A percentile compares a stretch with the other conserved stretches of the same genome.
Evolutionary conservation across 106 monocot genomes (phyloP).

Genomic region (Apostasia ramifera): DNA sequence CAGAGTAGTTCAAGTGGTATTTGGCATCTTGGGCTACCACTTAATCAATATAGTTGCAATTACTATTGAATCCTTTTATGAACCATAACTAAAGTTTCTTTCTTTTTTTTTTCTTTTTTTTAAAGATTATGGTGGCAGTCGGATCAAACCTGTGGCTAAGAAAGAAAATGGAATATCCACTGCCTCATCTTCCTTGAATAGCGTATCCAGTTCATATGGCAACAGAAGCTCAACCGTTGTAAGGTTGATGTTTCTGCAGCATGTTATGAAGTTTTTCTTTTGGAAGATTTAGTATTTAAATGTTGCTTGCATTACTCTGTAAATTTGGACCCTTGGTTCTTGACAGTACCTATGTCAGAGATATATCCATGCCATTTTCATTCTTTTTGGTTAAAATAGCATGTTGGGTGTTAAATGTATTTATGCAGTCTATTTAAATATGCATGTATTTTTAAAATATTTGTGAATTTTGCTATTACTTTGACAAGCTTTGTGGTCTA

Average conservation of each 20-base stretch:
- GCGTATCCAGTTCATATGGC: constrained; percentile 20
- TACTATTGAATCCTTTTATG: not conserved
- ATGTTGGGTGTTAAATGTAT: no score
- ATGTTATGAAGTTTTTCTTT: not conserved
- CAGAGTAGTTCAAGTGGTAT: constrained; percentile 38
- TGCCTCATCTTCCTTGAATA: constrained; percentile 25
- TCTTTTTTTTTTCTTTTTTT: constrained; percentile 5
- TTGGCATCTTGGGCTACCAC: not conserved
- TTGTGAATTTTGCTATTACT: no score
- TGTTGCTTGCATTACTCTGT: not conserved
- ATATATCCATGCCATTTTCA: no score
- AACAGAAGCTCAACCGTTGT: constrained; percentile 14
- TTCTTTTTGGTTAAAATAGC: no score
- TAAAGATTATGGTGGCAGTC: constrained; percentile 26
- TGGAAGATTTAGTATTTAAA: not conserved
- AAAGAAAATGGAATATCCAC: constrained; percentile 44
- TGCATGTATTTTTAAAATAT: no score
- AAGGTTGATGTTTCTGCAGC: constrained; percentile 19
- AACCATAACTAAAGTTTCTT: not conserved
- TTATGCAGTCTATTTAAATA: no score
- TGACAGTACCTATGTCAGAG: not conserved
- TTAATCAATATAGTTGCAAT: no score
- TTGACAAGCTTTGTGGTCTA: no score
- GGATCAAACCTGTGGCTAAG: constrained; percentile 26
- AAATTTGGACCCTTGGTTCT: not conserved